Conservation (phyloP, 192 early-diverging fungal species). For the Linnemannia hyalina region DNA sequence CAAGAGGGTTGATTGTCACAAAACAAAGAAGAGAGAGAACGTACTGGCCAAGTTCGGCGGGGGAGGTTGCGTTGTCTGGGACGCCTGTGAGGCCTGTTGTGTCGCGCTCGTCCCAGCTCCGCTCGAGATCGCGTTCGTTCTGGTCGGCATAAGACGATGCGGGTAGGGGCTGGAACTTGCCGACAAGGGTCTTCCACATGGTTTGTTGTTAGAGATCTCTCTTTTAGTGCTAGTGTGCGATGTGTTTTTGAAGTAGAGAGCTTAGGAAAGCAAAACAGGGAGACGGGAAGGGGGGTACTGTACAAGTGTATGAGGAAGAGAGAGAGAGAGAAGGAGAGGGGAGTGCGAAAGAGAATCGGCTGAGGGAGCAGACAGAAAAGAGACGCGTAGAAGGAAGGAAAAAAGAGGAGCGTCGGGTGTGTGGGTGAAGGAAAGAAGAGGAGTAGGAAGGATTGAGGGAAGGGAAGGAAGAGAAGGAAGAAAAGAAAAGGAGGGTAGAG, state of each 20-base stretch:
- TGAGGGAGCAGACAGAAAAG: background rate
- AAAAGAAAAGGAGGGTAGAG: background rate
- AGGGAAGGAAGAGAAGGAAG: background rate
- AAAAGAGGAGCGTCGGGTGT: background rate
- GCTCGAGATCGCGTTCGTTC: slow-evolving; percentile 47
- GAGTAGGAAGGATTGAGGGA: background rate
- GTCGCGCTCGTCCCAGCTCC: slow-evolving; percentile 51
- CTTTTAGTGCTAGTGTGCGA: background rate
- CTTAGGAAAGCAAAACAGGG: background rate
- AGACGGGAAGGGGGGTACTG: background rate
- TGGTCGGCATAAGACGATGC: slow-evolving; percentile 46
- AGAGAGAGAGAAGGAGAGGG: no score
- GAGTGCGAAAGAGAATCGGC: background rate
- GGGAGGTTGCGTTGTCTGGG: slow-evolving; percentile 46
- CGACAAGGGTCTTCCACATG: slow-evolving; percentile 56
- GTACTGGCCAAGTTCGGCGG: slow-evolving; percentile 43
- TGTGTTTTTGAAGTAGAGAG: background rate
- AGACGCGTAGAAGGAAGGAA: background rate
- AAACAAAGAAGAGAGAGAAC: background rate
- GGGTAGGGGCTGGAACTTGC: slow-evolving; percentile 56
- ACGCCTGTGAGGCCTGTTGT: slow-evolving; percentile 37
- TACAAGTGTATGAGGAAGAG: background rate
- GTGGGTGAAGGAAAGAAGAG: background rate
- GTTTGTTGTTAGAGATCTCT: background rate
- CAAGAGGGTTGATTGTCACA: background rate